A percentile compares a stretch with the other conserved stretches of the same genome.
Conservation (phyloP, 1,284 basidiomycete species). For the Caloboletus firmus region DNA sequence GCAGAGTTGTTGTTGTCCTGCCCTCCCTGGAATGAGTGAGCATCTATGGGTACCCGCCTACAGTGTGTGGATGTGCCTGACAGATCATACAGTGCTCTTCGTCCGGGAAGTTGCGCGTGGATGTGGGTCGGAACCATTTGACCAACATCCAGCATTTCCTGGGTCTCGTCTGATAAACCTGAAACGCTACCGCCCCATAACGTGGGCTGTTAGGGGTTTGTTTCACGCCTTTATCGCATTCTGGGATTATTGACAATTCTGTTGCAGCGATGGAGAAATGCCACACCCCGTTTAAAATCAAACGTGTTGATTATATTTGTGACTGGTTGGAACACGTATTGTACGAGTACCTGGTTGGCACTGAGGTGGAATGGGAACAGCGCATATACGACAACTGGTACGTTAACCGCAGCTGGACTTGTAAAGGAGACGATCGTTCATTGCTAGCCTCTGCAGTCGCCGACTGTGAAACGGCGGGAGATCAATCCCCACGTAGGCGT, state of each 20-base stretch:
- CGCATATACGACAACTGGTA: constrained; percentile 32
- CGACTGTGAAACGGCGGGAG: background rate
- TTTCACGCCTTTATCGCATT: background rate
- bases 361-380: constrained; percentile 34
- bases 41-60: background rate
- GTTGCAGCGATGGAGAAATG: constrained; percentile 35
- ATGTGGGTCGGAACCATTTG: constrained; percentile 32
- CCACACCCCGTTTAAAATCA: constrained; percentile 35
- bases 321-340: constrained; percentile 35
- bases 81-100: constrained; percentile 29
- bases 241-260: background rate
- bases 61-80: constrained; percentile 6
- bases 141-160: constrained; percentile 28
- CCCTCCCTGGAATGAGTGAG: constrained; percentile 36
- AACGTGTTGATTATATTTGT: constrained; percentile 34
- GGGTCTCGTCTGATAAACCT: constrained; percentile 33
- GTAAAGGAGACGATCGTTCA: background rate
- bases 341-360: constrained; percentile 28
- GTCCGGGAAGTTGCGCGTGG: constrained; percentile 36
- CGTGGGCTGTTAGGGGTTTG: constrained; percentile 38
- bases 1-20: constrained; percentile 35
- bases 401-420: background rate
- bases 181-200: constrained; percentile 37
- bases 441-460: constrained; percentile 8
- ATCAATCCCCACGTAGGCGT: constrained; percentile 2